phyloP scores from a whole-genome alignment of 768 basidiomycete species.

The Suillus tomentosus region DNA sequence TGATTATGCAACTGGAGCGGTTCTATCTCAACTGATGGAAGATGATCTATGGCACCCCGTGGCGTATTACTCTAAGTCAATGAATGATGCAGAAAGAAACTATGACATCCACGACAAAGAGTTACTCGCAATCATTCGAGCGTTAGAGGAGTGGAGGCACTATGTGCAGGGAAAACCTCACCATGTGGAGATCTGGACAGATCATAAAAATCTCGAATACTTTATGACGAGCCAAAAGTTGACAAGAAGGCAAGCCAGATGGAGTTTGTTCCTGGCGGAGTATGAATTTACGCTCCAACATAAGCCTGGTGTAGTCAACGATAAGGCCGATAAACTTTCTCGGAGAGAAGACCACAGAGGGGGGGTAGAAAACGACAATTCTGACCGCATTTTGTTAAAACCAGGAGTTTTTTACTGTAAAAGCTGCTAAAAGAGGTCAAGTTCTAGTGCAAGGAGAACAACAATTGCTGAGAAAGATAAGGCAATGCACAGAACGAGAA shows the following conservation, averaged over 20 bases:
- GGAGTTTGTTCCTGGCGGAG: not conserved
- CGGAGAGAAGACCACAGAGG: too few species aligned
- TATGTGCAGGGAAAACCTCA: not conserved
- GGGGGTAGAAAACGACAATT: too few species aligned
- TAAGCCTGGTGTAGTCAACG: too few species aligned
- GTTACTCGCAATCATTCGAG: not conserved
- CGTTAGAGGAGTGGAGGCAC: not conserved
- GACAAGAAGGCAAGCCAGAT: slow-evolving; percentile 2
- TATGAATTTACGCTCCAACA: too few species aligned
- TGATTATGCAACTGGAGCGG: slow-evolving; percentile 1
- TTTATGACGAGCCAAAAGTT: slow-evolving; percentile 34
- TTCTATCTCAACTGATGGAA: not conserved
- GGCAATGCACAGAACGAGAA: too few species aligned
- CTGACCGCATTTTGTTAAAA: too few species aligned
- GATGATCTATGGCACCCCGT: slow-evolving; percentile 30
- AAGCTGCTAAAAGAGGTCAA: too few species aligned
- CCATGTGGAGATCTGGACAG: not conserved
- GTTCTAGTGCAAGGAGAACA: too few species aligned
- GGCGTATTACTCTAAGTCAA: slow-evolving; percentile 30
- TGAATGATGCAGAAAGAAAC: slow-evolving; percentile 37
- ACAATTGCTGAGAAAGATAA: too few species aligned
- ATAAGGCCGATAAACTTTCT: too few species aligned
- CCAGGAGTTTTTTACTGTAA: too few species aligned
- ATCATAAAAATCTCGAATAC: slow-evolving; percentile 42
- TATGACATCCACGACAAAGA: slow-evolving; percentile 41